Conservation (phyloP, 208 protist species). For the Leishmania arabica region DNA sequence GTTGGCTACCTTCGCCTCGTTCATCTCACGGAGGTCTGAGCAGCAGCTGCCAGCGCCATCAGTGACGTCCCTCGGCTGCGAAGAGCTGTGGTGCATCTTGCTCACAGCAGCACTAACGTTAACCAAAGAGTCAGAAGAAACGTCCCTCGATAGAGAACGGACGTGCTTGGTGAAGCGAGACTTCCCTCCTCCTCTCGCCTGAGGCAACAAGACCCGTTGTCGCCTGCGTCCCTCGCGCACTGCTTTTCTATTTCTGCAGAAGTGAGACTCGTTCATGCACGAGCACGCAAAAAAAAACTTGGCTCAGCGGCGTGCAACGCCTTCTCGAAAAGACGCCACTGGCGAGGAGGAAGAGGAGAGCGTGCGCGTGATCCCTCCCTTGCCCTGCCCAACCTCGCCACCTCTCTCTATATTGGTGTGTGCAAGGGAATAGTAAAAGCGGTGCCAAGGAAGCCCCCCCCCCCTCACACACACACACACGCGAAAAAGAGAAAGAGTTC, state of each 20-base stretch:
- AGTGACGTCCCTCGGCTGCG: slow-evolving; percentile 5
- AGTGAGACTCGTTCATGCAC: background rate
- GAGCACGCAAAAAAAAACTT: background rate
- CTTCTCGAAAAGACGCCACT: background rate
- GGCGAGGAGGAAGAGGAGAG: background rate
- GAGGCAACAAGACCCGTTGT: background rate
- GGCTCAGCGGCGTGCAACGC: background rate
- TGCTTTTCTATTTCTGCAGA: slow-evolving; percentile 6
- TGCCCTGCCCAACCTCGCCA: background rate
- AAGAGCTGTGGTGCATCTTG: background rate
- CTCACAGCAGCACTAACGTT: too few species aligned
- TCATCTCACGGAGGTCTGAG: slow-evolving; percentile 87
- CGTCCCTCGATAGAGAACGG: background rate
- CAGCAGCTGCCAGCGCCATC: slow-evolving; percentile 40
- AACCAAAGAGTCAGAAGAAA: background rate
- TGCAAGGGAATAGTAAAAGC: background rate
- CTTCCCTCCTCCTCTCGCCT: background rate
- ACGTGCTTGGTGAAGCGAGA: background rate
- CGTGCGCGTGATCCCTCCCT: background rate
- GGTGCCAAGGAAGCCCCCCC: background rate
- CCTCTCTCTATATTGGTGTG: background rate
- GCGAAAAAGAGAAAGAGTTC: background rate
- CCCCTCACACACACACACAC: background rate
- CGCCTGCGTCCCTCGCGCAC: background rate
- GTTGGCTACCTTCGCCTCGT: slow-evolving; percentile 86